Evolutionary conservation across 768 basidiomycete species (phyloP).

Genomic region (Suillus subalutaceus): DNA sequence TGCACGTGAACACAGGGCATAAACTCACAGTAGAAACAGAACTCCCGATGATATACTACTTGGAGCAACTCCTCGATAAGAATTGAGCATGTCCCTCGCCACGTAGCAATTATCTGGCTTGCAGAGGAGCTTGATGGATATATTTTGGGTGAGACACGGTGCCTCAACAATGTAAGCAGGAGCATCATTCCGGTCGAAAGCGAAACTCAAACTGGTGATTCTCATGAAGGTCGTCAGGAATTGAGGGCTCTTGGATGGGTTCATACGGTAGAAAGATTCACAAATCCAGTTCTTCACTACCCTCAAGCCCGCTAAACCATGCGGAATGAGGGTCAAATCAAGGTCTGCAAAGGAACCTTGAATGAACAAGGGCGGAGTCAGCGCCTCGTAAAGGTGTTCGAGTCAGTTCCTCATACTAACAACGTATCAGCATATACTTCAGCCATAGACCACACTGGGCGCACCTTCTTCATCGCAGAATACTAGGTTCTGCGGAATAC

Average conservation of each 20-base stretch:
- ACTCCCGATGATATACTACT: conserved; percentile 39
- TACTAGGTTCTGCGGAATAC: conserved; percentile 18
- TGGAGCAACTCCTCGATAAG: conserved; percentile 29
- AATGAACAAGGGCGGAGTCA: conserved; percentile 49
- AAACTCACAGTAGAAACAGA: conserved; percentile 10
- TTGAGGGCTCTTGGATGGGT: conserved; percentile 10
- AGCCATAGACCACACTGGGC: neutral
- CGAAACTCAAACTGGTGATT: conserved; percentile 39
- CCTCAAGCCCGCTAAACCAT: conserved; percentile 38
- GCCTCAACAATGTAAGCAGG: conserved; percentile 38
- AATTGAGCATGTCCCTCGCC: conserved; percentile 35
- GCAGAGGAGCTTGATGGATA: conserved; percentile 10
- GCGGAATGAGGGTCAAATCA: conserved; percentile 40
- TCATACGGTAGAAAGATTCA: conserved; percentile 39
- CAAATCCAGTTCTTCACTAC: conserved; percentile 50
- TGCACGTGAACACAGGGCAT: neutral
- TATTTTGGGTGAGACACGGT: conserved; percentile 17
- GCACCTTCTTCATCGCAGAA: conserved; percentile 11
- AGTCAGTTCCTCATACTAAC: conserved; percentile 39
- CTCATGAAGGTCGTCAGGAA: conserved; percentile 48
- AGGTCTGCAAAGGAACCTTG: conserved; percentile 48
- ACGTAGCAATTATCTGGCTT: conserved; percentile 26
- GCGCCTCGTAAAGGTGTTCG: conserved; percentile 46
- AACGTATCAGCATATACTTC: neutral
- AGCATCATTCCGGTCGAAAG: conserved; percentile 41